Percentiles rank a stretch among this genome's conserved stretches.
Evolutionary conservation across 176 grass and related monocot species (phyloP).

Genomic region (Melocanna baccifera): DNA sequence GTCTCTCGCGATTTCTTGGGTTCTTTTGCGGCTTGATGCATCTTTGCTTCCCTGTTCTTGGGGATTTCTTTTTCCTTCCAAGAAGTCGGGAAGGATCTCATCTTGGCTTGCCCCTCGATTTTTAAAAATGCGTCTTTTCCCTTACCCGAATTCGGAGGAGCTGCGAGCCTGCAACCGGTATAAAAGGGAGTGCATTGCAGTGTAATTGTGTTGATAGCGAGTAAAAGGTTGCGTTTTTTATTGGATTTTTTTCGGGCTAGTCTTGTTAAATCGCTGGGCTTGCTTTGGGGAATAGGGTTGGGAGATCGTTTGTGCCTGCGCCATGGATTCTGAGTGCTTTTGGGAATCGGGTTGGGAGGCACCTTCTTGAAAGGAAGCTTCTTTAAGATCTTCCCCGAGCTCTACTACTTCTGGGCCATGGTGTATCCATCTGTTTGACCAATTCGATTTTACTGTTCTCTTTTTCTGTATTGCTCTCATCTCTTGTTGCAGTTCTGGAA

Average conservation of each 20-base stretch:
- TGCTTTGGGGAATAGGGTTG: neutral
- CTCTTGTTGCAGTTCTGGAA: neutral
- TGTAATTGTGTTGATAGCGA: neutral
- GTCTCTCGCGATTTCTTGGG: neutral
- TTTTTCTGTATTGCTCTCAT: neutral
- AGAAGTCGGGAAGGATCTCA: neutral
- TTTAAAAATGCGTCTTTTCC: slow-evolving; percentile 2
- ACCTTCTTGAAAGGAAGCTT: neutral
- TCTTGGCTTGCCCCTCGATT: neutral
- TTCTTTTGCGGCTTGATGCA: too few relatives aligned
- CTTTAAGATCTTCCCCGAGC: neutral
- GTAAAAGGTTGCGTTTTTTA: neutral
- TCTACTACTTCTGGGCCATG: neutral
- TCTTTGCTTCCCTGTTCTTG: neutral
- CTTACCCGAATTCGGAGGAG: neutral
- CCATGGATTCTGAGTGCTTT: neutral
- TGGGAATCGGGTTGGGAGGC: too few relatives aligned
- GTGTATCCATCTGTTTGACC: neutral
- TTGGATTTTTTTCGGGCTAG: neutral
- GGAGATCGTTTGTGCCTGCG: neutral
- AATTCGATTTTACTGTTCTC: neutral
- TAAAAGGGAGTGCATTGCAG: neutral
- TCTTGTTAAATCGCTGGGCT: neutral
- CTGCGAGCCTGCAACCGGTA: neutral
- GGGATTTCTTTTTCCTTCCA: neutral